Evolutionary conservation across 257 asterid genomes (phyloP).

Genomic region (Phtheirospermum japonicum): DNA sequence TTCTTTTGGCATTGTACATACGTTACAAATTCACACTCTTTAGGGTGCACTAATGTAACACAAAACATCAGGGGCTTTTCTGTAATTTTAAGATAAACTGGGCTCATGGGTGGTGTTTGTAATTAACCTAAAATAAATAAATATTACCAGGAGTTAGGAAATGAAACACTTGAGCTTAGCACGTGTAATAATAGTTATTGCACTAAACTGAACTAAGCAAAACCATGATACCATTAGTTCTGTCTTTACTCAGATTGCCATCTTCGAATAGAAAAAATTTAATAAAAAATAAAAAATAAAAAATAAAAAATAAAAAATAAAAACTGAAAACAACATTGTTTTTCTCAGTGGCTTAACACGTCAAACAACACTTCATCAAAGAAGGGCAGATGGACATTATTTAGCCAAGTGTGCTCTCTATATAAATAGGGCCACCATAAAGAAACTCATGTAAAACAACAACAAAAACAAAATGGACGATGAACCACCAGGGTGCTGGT

Average conservation of each 20-base stretch:
- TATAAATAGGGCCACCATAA: background rate
- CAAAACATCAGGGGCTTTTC: no score
- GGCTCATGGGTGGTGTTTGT: no score
- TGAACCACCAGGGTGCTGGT: conserved; percentile 36
- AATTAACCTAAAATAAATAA: no score
- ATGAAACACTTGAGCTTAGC: no score
- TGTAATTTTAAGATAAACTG: no score
- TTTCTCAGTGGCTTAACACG: conserved; percentile 35
- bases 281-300: no score
- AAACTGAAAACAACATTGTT: conserved; percentile 18
- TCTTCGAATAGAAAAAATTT: no score
- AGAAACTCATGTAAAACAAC: background rate
- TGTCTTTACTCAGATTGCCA: conserved; percentile 48
- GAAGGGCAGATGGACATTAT: conserved; percentile 24
- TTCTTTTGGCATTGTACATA: no score
- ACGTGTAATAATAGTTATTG: conserved; percentile 5
- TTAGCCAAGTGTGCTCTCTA: conserved; percentile 21
- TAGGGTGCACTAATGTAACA: no score
- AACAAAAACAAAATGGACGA: conserved; percentile 37
- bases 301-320: background rate
- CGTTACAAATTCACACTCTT: no score
- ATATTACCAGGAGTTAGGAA: no score
- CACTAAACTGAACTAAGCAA: conserved; percentile 19
- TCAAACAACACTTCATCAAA: conserved; percentile 32
- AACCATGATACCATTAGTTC: conserved; percentile 12